Conservation (phyloP, 441 rosid species). For the Caryocar brasiliense region DNA sequence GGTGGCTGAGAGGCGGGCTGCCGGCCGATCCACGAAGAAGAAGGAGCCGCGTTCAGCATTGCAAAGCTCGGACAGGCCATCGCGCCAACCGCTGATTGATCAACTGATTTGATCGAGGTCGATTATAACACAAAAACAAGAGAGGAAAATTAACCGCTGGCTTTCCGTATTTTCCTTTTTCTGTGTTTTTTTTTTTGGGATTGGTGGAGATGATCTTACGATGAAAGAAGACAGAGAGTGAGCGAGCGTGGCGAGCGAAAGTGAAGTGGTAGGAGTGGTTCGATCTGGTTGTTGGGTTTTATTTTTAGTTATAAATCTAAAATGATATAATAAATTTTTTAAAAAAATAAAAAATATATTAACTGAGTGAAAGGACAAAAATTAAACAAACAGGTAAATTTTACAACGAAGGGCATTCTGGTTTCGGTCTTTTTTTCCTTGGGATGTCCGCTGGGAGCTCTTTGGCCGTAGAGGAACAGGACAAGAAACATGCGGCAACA, state of each 20-base stretch:
- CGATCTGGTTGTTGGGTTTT: too few relatives aligned
- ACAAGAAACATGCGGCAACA: constrained; percentile 14
- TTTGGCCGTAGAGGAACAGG: not conserved
- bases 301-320: too few relatives aligned
- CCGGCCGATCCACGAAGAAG: constrained; percentile 66
- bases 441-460: constrained; percentile 25
- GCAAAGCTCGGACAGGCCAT: constrained; percentile 70
- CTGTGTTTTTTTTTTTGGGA: not conserved
- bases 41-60: constrained; percentile 49
- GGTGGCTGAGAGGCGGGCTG: constrained; percentile 39
- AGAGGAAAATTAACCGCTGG: not conserved
- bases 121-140: too few relatives aligned
- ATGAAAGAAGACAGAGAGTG: too few relatives aligned
- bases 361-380: too few relatives aligned
- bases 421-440: constrained; percentile 4
- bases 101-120: not conserved
- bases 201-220: too few relatives aligned
- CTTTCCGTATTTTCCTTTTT: not conserved
- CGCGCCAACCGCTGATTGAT: not conserved
- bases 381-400: not conserved
- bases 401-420: not conserved
- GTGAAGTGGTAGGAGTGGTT: too few relatives aligned
- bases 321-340: too few relatives aligned
- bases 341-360: too few relatives aligned
- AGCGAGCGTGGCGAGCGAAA: too few relatives aligned